Percentiles rank a stretch among this genome's conserved stretches.
These are phyloP conservation scores for Pseudocercospora musae DNA, from an alignment of 2,329 filamentous ascomycete species.

Conservation along the genomic window DNA sequence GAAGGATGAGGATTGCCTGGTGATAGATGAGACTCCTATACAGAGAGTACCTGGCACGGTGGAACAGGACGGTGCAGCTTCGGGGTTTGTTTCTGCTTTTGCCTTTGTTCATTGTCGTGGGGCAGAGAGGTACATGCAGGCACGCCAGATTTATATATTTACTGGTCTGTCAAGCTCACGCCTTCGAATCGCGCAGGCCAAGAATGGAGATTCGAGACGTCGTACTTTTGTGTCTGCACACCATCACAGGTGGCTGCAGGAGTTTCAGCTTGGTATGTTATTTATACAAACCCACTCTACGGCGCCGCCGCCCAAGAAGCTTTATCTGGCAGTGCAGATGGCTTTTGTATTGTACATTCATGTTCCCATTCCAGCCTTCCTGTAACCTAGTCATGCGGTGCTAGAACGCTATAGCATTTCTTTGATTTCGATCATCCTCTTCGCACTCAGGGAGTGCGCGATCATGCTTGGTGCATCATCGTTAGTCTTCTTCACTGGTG, in stretches of 20 bases:
- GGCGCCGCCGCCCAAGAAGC: conserved; percentile 7
- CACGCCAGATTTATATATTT: too few species aligned
- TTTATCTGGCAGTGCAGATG: conserved; percentile 2
- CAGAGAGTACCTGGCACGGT: too few species aligned
- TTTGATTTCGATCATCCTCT: background rate
- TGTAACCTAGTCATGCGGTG: conserved; percentile 1
- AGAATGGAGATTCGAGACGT: background rate
- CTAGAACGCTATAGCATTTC: conserved; percentile 5
- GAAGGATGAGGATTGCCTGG: too few species aligned
- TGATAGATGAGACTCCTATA: too few species aligned
- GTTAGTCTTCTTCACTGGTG: background rate
- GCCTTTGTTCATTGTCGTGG: too few species aligned
- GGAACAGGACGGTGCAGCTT: too few species aligned
- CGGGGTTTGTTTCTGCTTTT: too few species aligned
- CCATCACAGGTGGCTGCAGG: conserved; percentile 11
- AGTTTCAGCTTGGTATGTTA: conserved; percentile 1
- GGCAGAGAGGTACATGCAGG: too few species aligned
- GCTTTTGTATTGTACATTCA: background rate
- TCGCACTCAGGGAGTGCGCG: background rate
- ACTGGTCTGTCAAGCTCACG: too few species aligned
- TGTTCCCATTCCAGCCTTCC: background rate
- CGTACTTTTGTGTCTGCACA: background rate
- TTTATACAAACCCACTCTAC: conserved; percentile 10
- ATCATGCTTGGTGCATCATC: background rate
- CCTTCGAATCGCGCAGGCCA: background rate